A percentile compares a stretch with the other conserved stretches of the same genome.
phyloP scores from a whole-genome alignment of 1,284 basidiomycete species.

The Melanopsichium pennsylvanicum region DNA sequence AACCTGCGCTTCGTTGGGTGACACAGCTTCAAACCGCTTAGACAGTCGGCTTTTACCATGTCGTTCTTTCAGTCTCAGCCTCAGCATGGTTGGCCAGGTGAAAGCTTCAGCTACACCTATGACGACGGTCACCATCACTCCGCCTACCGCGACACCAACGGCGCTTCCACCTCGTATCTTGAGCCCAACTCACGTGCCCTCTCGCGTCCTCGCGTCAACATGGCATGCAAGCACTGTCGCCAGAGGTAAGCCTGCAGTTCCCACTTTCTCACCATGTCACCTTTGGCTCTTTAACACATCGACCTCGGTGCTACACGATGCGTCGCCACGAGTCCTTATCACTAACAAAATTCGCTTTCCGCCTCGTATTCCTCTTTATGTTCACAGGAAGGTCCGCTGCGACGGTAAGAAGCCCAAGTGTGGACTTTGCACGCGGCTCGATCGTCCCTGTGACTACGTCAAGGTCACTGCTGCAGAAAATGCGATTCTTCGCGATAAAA shows the following conservation, averaged over 20 bases:
- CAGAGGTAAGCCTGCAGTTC: constrained; percentile 25
- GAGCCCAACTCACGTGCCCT: constrained; percentile 2
- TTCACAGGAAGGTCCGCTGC: constrained; percentile 20
- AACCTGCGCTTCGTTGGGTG: background rate
- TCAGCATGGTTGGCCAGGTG: constrained; percentile 1
- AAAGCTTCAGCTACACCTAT: constrained; percentile 7
- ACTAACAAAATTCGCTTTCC: background rate
- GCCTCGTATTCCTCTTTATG: background rate
- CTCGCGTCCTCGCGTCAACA: constrained; percentile 18
- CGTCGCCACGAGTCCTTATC: constrained; percentile 8
- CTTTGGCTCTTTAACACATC: too few relatives aligned
- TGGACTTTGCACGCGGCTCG: constrained; percentile 13
- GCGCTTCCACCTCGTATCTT: constrained; percentile 1
- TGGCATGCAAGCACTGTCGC: constrained; percentile 32
- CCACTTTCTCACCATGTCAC: too few relatives aligned
- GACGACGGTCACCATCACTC: background rate
- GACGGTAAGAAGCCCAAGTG: constrained; percentile 23
- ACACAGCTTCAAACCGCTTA: background rate
- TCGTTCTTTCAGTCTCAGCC: constrained; percentile 1
- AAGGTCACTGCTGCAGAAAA: constrained; percentile 25
- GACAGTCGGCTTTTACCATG: background rate
- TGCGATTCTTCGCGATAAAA: constrained; percentile 21
- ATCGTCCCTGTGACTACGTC: constrained; percentile 14
- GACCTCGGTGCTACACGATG: too few relatives aligned
- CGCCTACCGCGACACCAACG: background rate